Percentiles rank a stretch among this genome's conserved stretches.
Conservation (phyloP, 495 filamentous ascomycete genomes). For the Lasiosphaeria ovina region DNA sequence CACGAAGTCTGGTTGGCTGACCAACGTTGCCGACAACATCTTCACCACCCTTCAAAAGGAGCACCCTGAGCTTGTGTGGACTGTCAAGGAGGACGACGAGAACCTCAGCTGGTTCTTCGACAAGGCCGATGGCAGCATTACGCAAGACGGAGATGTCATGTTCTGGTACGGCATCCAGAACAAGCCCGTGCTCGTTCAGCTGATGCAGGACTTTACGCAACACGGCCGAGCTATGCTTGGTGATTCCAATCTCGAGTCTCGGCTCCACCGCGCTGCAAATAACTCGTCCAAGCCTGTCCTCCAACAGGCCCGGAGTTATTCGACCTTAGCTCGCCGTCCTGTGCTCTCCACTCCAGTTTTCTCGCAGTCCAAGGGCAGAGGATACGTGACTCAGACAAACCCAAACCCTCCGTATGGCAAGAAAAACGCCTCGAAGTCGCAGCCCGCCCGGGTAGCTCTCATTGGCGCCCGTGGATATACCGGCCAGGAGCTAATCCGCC, state of each 20-base stretch:
- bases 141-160: slow-evolving; percentile 79
- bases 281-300: slow-evolving; percentile 41
- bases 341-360: slow-evolving; percentile 18
- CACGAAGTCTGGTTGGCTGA: slow-evolving; percentile 92
- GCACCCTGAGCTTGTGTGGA: slow-evolving; percentile 89
- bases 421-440: slow-evolving; percentile 81
- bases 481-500: slow-evolving; percentile 84
- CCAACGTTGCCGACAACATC: slow-evolving; percentile 96
- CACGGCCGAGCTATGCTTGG: slow-evolving; percentile 87
- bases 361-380: slow-evolving; percentile 39
- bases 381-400: slow-evolving; percentile 76
- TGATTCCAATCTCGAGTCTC: slow-evolving; percentile 82
- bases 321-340: slow-evolving; percentile 51
- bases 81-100: slow-evolving; percentile 95
- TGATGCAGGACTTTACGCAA: slow-evolving; percentile 84
- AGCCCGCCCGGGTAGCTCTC: slow-evolving; percentile 80
- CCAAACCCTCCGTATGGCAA: slow-evolving; percentile 96
- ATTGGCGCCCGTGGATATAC: slow-evolving; percentile 97
- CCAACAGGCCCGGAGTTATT: slow-evolving; percentile 66
- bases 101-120: slow-evolving; percentile 99
- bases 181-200: slow-evolving; percentile 77
- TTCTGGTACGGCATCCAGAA: slow-evolving; percentile 95
- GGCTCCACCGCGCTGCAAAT: slow-evolving; percentile 73
- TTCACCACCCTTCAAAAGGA: slow-evolving; percentile 92
- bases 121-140: slow-evolving; percentile 90